Conservation (phyloP, 148 eudicot species). For the Simmondsia chinensis region DNA sequence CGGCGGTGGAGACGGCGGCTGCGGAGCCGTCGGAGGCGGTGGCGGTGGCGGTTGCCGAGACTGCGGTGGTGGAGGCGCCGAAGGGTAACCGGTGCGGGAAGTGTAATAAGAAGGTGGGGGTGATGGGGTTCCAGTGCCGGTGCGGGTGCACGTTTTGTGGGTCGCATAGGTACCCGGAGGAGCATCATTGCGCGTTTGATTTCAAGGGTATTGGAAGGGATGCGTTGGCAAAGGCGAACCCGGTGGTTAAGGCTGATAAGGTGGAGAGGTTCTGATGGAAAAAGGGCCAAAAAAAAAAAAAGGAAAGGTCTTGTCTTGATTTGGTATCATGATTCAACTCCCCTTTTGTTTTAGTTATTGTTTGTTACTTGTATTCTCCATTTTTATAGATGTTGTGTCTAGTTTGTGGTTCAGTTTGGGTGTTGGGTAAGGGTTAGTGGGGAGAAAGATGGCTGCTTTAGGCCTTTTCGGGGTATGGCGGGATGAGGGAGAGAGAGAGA, state of each 20-base stretch:
- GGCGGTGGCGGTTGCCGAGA: slow-evolving; percentile 2
- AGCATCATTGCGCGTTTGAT: slow-evolving; percentile 41
- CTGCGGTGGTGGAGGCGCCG: slow-evolving; percentile 1
- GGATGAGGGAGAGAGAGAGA: neutral
- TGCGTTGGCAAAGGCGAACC: slow-evolving; percentile 40
- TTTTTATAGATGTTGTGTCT: no score
- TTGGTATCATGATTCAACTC: no score
- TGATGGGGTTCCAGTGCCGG: slow-evolving; percentile 47
- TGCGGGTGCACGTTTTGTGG: slow-evolving; percentile 54
- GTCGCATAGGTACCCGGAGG: slow-evolving; percentile 49
- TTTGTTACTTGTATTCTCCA: no score
- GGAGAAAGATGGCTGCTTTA: no score
- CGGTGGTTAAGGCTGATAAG: slow-evolving; percentile 53
- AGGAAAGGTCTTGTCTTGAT: no score
- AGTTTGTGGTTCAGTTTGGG: no score
- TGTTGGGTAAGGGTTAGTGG: no score
- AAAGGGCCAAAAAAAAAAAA: no score
- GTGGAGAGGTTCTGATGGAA: slow-evolving; percentile 28
- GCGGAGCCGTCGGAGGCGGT: neutral
- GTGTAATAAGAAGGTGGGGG: slow-evolving; percentile 45
- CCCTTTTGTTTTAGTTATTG: no score
- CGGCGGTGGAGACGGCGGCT: neutral
- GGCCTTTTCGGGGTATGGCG: no score
- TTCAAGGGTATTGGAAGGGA: slow-evolving; percentile 30
- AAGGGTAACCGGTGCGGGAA: slow-evolving; percentile 30